Base-by-base conservation (phyloP, 2,329 filamentous ascomycete genomes). In the Orbilia oligospora region DNA sequence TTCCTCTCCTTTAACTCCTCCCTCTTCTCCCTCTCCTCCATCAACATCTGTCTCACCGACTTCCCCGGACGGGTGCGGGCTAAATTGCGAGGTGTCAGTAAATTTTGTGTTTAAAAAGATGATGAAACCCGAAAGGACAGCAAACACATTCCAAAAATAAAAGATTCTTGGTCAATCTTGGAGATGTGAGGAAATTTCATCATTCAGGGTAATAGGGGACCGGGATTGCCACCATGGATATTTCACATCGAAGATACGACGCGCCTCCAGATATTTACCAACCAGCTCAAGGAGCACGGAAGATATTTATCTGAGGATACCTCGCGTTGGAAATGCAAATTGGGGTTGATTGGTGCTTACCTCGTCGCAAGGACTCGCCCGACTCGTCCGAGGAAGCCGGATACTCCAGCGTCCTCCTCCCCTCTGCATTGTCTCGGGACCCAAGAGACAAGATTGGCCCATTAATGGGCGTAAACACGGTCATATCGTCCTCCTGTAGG, bases 401-500 rank as follows among this genome's bases (percentile, higher is more conserved):
- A 12, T n/a, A 71, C 73, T 44, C 46, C 48, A 63, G 49, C 22
- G 6, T 14, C 36, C 58, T 33, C 66, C 51, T 71, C 70, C 6
- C 66, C 18, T 14, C 63, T 20, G 20, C 73, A 20, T 27, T 61
- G 36, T 24, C 38, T 20, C 61, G 61, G 30, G 71, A 73, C 16
- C 66, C 72, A 46, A 65, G 61, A 12, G 71, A 46, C 20, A 65
- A 33, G 27, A 68, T 71, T 33, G 72, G 38, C 36, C 46, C 66
- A 53, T 77, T 71, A 49, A 68, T 71, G 12, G 73, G 73, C 33
- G 67, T 71, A 36, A 77, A 77, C 10, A 69, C 18, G 33, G 64
- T 76, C 14, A 63, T 22, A 1, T 58, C 55, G 6, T 27, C n/a
- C 24, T 71, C 67, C 30, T 53, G 41, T 18, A 58, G 65, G 38